These are phyloP conservation scores for Phlegmacium glaucopus DNA, from an alignment of 768 basidiomycete genomes.

Conservation along the genomic window DNA sequence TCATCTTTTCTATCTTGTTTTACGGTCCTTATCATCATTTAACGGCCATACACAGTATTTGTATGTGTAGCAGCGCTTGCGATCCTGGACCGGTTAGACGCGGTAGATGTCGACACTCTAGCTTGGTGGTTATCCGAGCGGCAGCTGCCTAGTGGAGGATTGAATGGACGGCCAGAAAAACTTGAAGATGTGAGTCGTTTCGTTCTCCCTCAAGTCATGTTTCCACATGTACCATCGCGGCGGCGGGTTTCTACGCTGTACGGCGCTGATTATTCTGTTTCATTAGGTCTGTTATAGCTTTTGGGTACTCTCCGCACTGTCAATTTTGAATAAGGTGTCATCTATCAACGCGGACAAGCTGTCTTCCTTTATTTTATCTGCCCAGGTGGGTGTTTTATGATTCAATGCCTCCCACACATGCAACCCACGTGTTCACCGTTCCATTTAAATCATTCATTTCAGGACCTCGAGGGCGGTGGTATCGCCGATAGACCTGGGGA, in stretches of 20 bases:
- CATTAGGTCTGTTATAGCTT: slow-evolving; percentile 93
- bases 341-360: slow-evolving; percentile 90
- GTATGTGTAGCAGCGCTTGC: slow-evolving; percentile 87
- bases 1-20: no score
- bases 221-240: no score
- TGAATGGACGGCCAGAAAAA: slow-evolving; percentile 98
- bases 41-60: slow-evolving; percentile 54
- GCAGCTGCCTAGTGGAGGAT: slow-evolving; percentile 88
- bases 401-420: not conserved
- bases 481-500: slow-evolving; percentile 93
- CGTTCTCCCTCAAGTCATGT: not conserved
- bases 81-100: slow-evolving; percentile 80
- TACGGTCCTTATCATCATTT: not conserved
- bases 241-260: no score
- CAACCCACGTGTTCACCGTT: not conserved
- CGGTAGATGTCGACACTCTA: slow-evolving; percentile 73
- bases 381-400: slow-evolving; percentile 55
- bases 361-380: slow-evolving; percentile 77
- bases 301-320: slow-evolving; percentile 89
- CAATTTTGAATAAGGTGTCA: slow-evolving; percentile 74
- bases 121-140: slow-evolving; percentile 94
- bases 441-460: slow-evolving; percentile 5
- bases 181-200: slow-evolving; percentile 77
- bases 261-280: not conserved
- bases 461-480: slow-evolving; percentile 90